These are phyloP conservation scores for Candida xiaguanensis DNA, from an alignment of 805 yeast species.

Conservation along the genomic window DNA sequence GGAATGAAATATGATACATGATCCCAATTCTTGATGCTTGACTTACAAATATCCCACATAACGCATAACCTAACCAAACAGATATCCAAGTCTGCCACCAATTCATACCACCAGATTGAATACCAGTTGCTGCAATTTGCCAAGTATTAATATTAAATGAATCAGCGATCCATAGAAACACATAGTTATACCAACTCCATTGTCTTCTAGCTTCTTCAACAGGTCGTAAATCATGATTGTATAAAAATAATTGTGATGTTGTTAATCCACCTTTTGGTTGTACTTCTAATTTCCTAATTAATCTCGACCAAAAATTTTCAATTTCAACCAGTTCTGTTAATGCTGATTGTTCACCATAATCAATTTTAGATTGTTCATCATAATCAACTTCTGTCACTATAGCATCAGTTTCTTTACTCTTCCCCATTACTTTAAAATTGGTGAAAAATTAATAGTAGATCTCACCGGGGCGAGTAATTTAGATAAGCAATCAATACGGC, in stretches of 20 bases:
- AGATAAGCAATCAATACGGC: background rate
- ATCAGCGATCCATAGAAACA: conserved; percentile 84
- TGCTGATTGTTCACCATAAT: background rate
- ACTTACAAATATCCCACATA: conserved; percentile 67
- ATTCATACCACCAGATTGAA: conserved; percentile 63
- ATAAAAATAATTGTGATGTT: conserved; percentile 59
- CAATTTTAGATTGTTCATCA: conserved; percentile 1
- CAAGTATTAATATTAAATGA: conserved; percentile 87
- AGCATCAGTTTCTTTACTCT: background rate
- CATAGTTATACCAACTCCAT: conserved; percentile 85
- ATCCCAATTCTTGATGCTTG: conserved; percentile 77
- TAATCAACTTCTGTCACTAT: background rate
- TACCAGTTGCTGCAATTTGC: conserved; percentile 87
- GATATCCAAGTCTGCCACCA: conserved; percentile 94
- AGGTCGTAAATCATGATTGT: conserved; percentile 74
- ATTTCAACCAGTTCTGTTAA: background rate
- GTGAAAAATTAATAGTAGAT: background rate
- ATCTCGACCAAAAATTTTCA: conserved; percentile 1
- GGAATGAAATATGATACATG: conserved; percentile 78
- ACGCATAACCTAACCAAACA: conserved; percentile 81
- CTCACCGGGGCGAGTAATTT: background rate
- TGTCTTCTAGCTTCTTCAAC: conserved; percentile 68
- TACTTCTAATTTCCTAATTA: conserved; percentile 3
- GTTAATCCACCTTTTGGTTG: conserved; percentile 38
- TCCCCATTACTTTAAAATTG: conserved; percentile 1